Conservation (phyloP, 148 eudicot species). For the Limonium bicolor region DNA sequence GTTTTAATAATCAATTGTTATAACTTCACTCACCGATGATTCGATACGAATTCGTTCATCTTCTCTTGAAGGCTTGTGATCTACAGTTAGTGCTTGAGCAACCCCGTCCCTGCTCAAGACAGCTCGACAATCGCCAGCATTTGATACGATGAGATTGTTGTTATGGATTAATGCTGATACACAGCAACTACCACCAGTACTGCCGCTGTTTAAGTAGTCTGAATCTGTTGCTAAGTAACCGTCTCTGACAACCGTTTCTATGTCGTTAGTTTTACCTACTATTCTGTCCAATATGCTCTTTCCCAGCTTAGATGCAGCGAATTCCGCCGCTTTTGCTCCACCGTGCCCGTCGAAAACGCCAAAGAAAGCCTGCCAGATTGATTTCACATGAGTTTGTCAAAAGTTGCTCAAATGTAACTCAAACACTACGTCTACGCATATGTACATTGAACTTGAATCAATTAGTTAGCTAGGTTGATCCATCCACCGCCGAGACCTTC, state of each 20-base stretch:
- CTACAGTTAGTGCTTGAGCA: conserved; percentile 44
- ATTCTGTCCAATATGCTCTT: conserved; percentile 30
- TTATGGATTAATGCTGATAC: conserved; percentile 33
- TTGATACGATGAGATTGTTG: conserved; percentile 36
- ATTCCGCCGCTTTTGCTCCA: conserved; percentile 59
- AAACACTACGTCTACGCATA: neutral
- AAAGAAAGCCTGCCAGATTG: conserved; percentile 30
- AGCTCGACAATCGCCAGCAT: conserved; percentile 67
- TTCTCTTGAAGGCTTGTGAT: conserved; percentile 37
- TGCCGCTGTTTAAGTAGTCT: conserved; percentile 29
- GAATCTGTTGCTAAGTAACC: conserved; percentile 35
- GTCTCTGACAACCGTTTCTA: conserved; percentile 23
- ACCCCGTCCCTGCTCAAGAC: conserved; percentile 40
- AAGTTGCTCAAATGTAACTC: neutral
- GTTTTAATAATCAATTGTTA: neutral
- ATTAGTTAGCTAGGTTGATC: neutral
- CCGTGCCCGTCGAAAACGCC: conserved; percentile 76
- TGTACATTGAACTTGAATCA: neutral
- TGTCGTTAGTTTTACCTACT: conserved; percentile 7
- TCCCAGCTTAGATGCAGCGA: conserved; percentile 29
- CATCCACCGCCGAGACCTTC: neutral
- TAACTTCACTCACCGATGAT: conserved; percentile 16
- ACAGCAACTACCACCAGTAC: conserved; percentile 40
- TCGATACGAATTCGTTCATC: conserved; percentile 40
- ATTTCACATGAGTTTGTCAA: neutral